These are phyloP conservation scores for Trypanosoma scelopori DNA, from an alignment of 208 protist genomes.

Conservation along the genomic window DNA sequence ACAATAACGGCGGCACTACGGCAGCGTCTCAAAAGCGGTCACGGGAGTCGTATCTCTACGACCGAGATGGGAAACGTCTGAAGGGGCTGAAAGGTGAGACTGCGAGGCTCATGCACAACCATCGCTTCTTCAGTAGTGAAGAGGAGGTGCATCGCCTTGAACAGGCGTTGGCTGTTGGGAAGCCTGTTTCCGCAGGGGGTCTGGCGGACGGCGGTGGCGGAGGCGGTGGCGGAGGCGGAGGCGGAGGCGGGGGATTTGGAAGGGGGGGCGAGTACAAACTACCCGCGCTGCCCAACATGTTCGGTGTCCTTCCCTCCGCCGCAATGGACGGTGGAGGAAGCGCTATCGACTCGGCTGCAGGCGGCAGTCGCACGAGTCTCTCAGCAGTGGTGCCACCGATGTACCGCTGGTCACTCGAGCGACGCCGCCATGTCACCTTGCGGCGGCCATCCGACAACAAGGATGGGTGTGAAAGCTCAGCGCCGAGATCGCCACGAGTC, in stretches of 20 bases:
- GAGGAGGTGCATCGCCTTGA: slow-evolving; percentile 25
- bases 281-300: slow-evolving; percentile 33
- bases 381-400: slow-evolving; percentile 11
- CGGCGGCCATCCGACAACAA: background rate
- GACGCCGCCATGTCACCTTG: slow-evolving; percentile 6
- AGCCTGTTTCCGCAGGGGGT: background rate
- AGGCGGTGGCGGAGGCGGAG: background rate
- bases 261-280: slow-evolving; percentile 2
- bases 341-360: slow-evolving; percentile 1
- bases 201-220: background rate
- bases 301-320: slow-evolving; percentile 16
- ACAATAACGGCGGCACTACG: background rate
- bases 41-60: slow-evolving; percentile 20
- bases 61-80: slow-evolving; percentile 22
- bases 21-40: background rate
- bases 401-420: slow-evolving; percentile 30
- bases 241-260: background rate
- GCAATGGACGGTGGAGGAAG: background rate
- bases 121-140: slow-evolving; percentile 21
- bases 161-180: slow-evolving; percentile 9
- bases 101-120: slow-evolving; percentile 24
- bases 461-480: background rate
- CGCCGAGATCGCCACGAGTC: background rate
- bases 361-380: background rate
- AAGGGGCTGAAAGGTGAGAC: slow-evolving; percentile 19